Evolutionary conservation across 164 flowering plant species (phyloP), one percentile per base, ranked within the genome.

Genomic region (Brasenia schreberi): DNA sequence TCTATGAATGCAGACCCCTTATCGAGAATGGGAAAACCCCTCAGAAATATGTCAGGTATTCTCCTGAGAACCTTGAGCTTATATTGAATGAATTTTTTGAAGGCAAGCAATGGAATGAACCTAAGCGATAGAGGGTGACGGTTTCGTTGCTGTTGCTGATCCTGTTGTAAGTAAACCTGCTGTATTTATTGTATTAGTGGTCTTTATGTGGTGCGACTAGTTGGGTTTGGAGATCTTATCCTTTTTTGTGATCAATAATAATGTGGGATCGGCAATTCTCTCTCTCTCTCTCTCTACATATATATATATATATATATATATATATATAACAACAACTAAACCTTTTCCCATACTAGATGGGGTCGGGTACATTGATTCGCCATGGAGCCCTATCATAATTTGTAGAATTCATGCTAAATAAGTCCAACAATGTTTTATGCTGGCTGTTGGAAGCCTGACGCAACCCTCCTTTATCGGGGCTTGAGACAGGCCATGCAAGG

Each of bases 31-130:
- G 98, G 18, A 90, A 89, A 74, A 87, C 85, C 71, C 96, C 98
- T 16, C 77, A 69, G 63, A 94, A 91, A 81, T 94, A 91, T 78
- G 82, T 90, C 65, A 83, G 83, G 72, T 91, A 77, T 71, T 64
- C 72, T 0, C 83, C 93, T 2, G 98, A 91, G 73, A 95, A 89
- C 77, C 83, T 94, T 67, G 98, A 91, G 45, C 82, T 85, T 11
- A 89, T 94, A 93, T 75, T 94, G 64, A 81, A 81, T 61, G 96
- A 94, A 71, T 91, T 94, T 66, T 94, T 94, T 61, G 98, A 91
- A 66, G 96, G 96, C 18, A 94, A 91, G 77, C 85, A 83, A 33
- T 83, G 80, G 85, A 79, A 68, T 64, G 98, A 90, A 61, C 87
- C 59, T 4, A 88, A 75, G 81, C 81, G 92, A 62, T 89, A 74